A percentile compares a stretch with the other conserved stretches of the same genome.
phyloP scores from a whole-genome alignment of 148 eudicot species.

The Silene conica region DNA sequence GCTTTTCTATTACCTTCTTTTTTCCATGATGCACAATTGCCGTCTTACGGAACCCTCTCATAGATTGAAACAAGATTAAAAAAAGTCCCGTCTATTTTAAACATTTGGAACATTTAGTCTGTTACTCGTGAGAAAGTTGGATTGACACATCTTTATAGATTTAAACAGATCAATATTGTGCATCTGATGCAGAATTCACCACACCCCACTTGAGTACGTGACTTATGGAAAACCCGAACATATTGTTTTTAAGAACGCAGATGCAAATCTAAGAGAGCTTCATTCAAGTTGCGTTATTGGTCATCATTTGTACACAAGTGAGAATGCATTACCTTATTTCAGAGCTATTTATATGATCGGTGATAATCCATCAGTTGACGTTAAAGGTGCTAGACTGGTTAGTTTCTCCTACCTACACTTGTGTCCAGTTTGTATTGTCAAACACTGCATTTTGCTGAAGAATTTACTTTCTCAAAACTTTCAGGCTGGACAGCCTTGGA shows the following conservation, averaged over 20 bases:
- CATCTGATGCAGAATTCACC: slow-evolving; percentile 38
- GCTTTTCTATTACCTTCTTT: not conserved
- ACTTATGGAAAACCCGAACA: slow-evolving; percentile 54
- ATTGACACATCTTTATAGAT: not conserved
- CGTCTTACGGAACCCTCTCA: no score
- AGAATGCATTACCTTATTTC: slow-evolving; percentile 26
- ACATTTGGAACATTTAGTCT: not conserved
- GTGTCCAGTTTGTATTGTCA: not conserved
- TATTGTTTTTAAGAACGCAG: slow-evolving; percentile 47
- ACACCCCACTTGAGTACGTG: slow-evolving; percentile 39
- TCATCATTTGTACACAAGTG: slow-evolving; percentile 4
- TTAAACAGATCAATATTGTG: not conserved
- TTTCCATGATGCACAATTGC: not conserved
- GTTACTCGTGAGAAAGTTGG: not conserved
- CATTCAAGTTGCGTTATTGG: slow-evolving; percentile 16
- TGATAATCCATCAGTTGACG: slow-evolving; percentile 53
- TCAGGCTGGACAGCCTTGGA: slow-evolving; percentile 57
- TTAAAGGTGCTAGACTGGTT: slow-evolving; percentile 54
- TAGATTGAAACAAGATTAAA: no score
- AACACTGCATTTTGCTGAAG: not conserved
- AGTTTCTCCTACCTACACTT: slow-evolving; percentile 10
- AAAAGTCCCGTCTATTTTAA: not conserved
- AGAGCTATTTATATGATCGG: slow-evolving; percentile 52
- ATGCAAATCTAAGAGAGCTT: slow-evolving; percentile 36
- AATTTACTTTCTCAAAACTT: not conserved